Evolutionary conservation across 805 yeast species (phyloP), one percentile per base, ranked within the genome.

Genomic region (Candida ponderosae): DNA sequence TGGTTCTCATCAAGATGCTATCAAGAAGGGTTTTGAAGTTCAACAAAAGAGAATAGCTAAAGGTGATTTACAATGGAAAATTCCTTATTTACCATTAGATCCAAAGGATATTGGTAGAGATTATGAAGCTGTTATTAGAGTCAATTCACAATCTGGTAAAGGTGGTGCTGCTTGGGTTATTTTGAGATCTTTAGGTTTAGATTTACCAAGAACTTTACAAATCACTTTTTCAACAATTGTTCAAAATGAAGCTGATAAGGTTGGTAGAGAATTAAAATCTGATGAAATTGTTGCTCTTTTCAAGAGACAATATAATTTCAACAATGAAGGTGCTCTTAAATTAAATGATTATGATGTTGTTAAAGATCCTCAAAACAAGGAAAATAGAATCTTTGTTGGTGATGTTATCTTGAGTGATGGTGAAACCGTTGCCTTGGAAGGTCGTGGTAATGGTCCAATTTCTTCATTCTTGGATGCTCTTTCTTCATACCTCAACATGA

Each of bases 81-180:
- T 81, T 46, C 90, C 90, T 39, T 81, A 81, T 66, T 66, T 81
- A 53, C 88, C 90, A 42, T 69, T 81, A 57, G 90, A 81, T 65
- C 90, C 90, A 50, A 70, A 78, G 60, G 90, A 81, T 58, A 76
- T 81, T 48, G 90, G 90, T 39, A 71, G 87, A 66, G 80, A 72
- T 48, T 81, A 81, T 58, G 90, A 81, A 63, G 89, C 88, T 38
- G 84, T 81, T 40, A 81, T 81, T 54, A 71, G 90, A 67, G 89
- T 81, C 51, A 81, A 81, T 64, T 81, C 90, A 18, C 90, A 81
- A 63, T 78, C 86, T n/a, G 90, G 90, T 59, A 81, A 81, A 60
- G 90, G 90, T 55, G 90, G 90, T 60, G 86, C 89, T 33, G 86
- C 89, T 18, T 81, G 90, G 90, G 76, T 81, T 39, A 70, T 81